phyloP scores from a whole-genome alignment of 2,329 filamentous ascomycete species.

The Ophiognomonia clavigignenti-juglandacearum region DNA sequence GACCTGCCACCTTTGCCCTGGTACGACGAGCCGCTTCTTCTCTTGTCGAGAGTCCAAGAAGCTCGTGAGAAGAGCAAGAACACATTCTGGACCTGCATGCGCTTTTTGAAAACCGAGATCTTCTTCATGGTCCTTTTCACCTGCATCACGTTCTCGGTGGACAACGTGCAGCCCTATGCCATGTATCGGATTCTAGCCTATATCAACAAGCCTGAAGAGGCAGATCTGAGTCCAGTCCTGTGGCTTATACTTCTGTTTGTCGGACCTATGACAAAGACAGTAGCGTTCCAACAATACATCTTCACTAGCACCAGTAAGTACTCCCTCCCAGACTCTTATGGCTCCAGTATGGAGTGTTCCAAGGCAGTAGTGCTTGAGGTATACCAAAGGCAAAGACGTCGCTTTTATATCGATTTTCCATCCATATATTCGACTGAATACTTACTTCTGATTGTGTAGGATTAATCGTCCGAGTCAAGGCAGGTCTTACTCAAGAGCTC shows the following conservation, averaged over 20 bases:
- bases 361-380: too few relatives aligned
- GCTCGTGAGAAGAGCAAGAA: slow-evolving; percentile 37
- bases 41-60: slow-evolving; percentile 37
- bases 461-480: slow-evolving; percentile 51
- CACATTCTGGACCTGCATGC: slow-evolving; percentile 40
- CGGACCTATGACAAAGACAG: slow-evolving; percentile 43
- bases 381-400: too few relatives aligned
- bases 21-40: slow-evolving; percentile 49
- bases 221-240: slow-evolving; percentile 23
- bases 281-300: slow-evolving; percentile 52
- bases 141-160: slow-evolving; percentile 32
- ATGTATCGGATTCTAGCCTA: slow-evolving; percentile 50
- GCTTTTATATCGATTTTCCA: too few relatives aligned
- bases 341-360: too few relatives aligned
- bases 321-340: too few relatives aligned
- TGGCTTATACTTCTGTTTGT: slow-evolving; percentile 51
- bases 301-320: slow-evolving; percentile 53
- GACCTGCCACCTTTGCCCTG: slow-evolving; percentile 46
- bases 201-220: slow-evolving; percentile 36
- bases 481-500: slow-evolving; percentile 53
- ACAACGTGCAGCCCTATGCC: slow-evolving; percentile 48
- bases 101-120: slow-evolving; percentile 38
- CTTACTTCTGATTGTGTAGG: too few relatives aligned
- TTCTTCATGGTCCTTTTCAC: slow-evolving; percentile 40
- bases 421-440: too few relatives aligned